These are phyloP conservation scores for Betula pendula DNA, from an alignment of 306 rosid genomes.

Conservation along the genomic window DNA sequence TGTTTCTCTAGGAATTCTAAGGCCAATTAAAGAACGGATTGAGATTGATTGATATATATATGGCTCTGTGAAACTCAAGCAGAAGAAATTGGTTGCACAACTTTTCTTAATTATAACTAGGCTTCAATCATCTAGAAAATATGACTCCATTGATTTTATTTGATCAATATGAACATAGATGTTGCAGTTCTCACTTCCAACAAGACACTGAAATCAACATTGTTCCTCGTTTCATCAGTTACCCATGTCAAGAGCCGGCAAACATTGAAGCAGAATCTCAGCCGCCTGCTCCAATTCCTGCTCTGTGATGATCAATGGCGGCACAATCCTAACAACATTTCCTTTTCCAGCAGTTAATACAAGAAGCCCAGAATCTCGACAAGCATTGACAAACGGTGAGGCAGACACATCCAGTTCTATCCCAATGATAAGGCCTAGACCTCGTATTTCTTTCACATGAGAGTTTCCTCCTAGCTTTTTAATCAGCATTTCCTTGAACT, in stretches of 20 bases:
- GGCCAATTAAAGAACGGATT: too few relatives aligned
- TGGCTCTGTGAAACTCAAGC: too few relatives aligned
- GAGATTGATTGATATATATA: too few relatives aligned
- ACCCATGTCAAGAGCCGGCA: constrained; percentile 52
- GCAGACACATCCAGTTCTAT: constrained; percentile 77
- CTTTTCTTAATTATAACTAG: too few relatives aligned
- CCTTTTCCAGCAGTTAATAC: constrained; percentile 88
- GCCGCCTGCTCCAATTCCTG: constrained; percentile 70
- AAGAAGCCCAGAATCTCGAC: constrained; percentile 66
- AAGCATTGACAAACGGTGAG: constrained; percentile 64
- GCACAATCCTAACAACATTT: constrained; percentile 76
- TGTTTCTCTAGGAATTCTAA: too few relatives aligned
- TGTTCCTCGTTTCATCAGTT: constrained; percentile 31
- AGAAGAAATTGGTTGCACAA: too few relatives aligned
- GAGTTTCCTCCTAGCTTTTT: constrained; percentile 67
- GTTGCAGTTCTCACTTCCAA: neutral
- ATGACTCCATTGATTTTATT: neutral
- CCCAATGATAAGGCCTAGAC: constrained; percentile 75
- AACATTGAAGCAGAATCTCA: constrained; percentile 45
- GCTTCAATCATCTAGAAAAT: too few relatives aligned
- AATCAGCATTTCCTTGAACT: constrained; percentile 59
- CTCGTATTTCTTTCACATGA: constrained; percentile 73
- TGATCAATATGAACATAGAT: neutral
- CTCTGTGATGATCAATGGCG: constrained; percentile 80
- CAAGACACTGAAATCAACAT: neutral